Evolutionary conservation across 2,329 filamentous ascomycete species (phyloP), one percentile per base, ranked within the genome.

Genomic region (Colletotrichum noveboracense): DNA sequence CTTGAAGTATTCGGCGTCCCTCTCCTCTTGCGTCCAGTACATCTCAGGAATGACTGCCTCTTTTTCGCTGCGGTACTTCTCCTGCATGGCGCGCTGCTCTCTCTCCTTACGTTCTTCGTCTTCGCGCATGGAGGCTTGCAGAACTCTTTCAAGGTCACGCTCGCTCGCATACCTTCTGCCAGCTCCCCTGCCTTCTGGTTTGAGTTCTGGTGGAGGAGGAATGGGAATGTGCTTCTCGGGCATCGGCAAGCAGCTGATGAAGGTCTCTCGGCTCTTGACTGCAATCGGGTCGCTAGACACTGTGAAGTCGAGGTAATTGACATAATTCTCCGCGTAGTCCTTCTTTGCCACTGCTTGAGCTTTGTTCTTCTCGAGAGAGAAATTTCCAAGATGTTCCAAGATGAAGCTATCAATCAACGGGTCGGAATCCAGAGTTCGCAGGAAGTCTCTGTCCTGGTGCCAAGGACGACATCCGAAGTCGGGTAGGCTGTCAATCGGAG

Each of bases 41-140:
- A 95, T 94, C 72, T 92, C 87, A 0, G 94, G 94, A 64, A 96
- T 91, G 6, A 90, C 88, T 1, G 95, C 95, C 82, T 96, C 95
- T 81, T 94, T 95, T 60, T 94, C 93, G 77, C 91, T 94, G 76
- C 94, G 93, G 74, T 93, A 93, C 80, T 93, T 93, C 70, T 94
- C 92, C 81, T 93, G 92, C 78, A 92, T 90, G 38, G 91, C 90
- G 68, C 90, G 87, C 61, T 88, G 84, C 78, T 94, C 93, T 64
- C 93, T 91, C 78, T 95, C 93, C 74, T 91, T 89, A 38, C 91
- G 89, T 80, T 95, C 94, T 77, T 93, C 92, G 75, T 94, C 93
- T 78, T 94, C 92, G 26, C 90, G 89, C 80, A 93, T 90, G 0
- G 94, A 96, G 79, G 94, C 92, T 80, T 94, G 91, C 64, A 96